Percentiles rank a stretch among this genome's conserved stretches.
phyloP scores from a whole-genome alignment of 176 grass and related monocot genomes.

The Zea mays region DNA sequence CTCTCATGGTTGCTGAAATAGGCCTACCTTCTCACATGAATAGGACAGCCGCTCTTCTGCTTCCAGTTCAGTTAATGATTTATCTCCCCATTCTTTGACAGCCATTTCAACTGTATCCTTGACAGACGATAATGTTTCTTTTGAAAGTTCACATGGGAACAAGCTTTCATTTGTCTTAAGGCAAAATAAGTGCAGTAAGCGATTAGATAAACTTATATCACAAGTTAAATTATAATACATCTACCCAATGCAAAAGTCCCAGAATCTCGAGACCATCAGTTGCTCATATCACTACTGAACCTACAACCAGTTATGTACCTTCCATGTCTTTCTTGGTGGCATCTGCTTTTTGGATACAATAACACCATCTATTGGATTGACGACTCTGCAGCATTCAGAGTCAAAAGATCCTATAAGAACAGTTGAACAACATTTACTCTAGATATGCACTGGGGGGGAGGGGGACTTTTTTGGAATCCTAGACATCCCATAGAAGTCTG shows the following conservation, averaged over 20 bases:
- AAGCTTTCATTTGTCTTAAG: slow-evolving; percentile 84
- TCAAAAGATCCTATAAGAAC: slow-evolving; percentile 36
- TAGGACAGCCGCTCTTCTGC: slow-evolving; percentile 92
- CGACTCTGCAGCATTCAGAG: slow-evolving; percentile 61
- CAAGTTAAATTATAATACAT: slow-evolving; percentile 30
- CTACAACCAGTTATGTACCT: slow-evolving; percentile 58
- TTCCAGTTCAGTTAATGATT: slow-evolving; percentile 84
- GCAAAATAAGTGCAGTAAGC: slow-evolving; percentile 23
- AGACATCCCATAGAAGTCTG: not conserved
- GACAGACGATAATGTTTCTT: slow-evolving; percentile 66
- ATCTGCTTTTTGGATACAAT: slow-evolving; percentile 76
- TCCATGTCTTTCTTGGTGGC: slow-evolving; percentile 83
- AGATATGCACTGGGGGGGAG: not conserved
- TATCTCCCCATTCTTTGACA: slow-evolving; percentile 88
- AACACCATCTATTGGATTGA: slow-evolving; percentile 69
- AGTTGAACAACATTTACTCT: not conserved
- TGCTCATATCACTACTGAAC: slow-evolving; percentile 24
- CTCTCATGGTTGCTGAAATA: slow-evolving; percentile 21
- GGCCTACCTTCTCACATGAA: slow-evolving; percentile 89
- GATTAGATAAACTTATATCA: slow-evolving; percentile 32
- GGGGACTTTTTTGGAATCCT: not conserved
- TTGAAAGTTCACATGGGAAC: slow-evolving; percentile 88
- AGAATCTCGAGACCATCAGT: slow-evolving; percentile 13
- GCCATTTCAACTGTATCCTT: slow-evolving; percentile 89
- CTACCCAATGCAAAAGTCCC: not conserved